A percentile compares a stretch with the other conserved stretches of the same genome.
Evolutionary conservation across 2,329 filamentous ascomycete species (phyloP).

Genomic region (Hypoxylon sp.): DNA sequence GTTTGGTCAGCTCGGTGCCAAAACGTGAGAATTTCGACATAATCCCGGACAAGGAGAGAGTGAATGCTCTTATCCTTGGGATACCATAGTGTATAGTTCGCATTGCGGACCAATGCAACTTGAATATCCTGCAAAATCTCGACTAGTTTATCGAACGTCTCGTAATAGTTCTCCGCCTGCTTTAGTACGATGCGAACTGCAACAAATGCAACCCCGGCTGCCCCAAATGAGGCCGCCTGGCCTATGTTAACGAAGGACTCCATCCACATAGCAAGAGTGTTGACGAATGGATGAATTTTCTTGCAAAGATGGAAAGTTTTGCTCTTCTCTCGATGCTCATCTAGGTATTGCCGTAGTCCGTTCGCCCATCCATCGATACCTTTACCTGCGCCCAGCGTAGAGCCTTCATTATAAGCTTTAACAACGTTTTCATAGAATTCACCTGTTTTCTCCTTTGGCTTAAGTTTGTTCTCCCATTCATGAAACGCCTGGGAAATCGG

Average conservation of each 20-base stretch:
- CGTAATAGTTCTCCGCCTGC: neutral
- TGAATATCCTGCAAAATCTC: neutral
- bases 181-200: neutral
- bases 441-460: neutral
- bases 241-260: conserved; percentile 1
- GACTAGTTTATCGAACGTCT: neutral
- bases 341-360: neutral
- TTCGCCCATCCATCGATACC: neutral
- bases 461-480: neutral
- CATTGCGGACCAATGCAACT: conserved; percentile 1
- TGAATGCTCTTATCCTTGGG: neutral
- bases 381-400: neutral
- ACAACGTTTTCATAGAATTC: neutral
- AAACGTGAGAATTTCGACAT: conserved; percentile 22
- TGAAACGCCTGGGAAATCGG: neutral
- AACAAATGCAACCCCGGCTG: conserved; percentile 1
- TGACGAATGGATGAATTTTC: conserved; percentile 1
- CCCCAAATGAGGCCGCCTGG: neutral
- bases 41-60: conserved; percentile 25
- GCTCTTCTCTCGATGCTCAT: conserved; percentile 1
- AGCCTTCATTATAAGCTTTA: neutral
- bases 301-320: neutral
- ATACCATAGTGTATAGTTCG: neutral
- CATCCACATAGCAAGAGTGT: neutral
- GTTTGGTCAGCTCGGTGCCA: conserved; percentile 6